Evolutionary conservation across 768 basidiomycete species (phyloP), one percentile per base, ranked within the genome.

Genomic region (Sporobolomyces phaffii): DNA sequence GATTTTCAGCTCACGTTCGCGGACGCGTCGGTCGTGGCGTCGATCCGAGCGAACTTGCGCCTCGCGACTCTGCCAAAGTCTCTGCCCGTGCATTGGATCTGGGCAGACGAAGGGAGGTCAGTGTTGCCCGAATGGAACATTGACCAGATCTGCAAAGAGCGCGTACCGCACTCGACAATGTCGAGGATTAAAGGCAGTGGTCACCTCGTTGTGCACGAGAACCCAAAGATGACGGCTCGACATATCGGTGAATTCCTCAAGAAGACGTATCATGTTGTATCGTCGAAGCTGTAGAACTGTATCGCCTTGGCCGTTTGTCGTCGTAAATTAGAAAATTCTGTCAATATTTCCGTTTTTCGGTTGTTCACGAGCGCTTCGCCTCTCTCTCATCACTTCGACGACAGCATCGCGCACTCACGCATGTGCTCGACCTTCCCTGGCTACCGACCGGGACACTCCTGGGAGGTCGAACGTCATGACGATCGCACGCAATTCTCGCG

Each of bases 201-300:
- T 0, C 74, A 75, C 43, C 60, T 75, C 20, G 44, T 75, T 31
- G 70, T 69, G 44, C 74, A 75, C 36, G 74, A 75, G 62, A 67
- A 63, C 38, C 74, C 74, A 38, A 20, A 45, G 5, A 56, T 62
- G 53, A 65, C 72, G 45, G 74, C 66, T 8, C 20, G 50, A 41
- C 57, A 33, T 47, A 65, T 75, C 0, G 52, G 50, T 8, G 59
- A 38, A 1, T 64, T 64, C 28, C 28, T 73, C 18, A 56, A 62
- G 56, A 40, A 28, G 51, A 49, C 45, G 29, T 65, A 67, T 49
- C 20, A 44, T 20, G 40, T 4, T 15, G 17, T 1, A 6, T 10
- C 5, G 13, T 34, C 54, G 13, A 41, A 44, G 20, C 22, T 56
- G 40, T 56, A 56, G 54, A 33, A 26, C 5, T n/a, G n/a, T n/a